Percentiles rank a stretch among this genome's conserved stretches.
Conservation (phyloP, 2,329 filamentous ascomycete species). For the Fusarium proliferatum region DNA sequence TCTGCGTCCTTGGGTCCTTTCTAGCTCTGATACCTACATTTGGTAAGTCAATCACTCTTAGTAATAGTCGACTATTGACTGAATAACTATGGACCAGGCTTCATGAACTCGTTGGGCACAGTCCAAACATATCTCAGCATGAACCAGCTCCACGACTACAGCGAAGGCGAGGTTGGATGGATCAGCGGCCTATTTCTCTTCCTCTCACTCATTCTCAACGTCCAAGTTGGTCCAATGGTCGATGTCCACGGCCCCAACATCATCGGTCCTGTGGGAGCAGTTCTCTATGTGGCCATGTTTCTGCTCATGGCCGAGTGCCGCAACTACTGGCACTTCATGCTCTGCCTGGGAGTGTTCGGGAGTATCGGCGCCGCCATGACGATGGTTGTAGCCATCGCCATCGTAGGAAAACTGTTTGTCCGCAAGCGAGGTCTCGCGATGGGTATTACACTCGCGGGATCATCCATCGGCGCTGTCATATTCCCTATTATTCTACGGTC, state of each 20-base stretch:
- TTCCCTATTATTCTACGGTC: constrained; percentile 50
- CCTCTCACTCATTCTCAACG: constrained; percentile 56
- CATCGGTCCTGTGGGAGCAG: constrained; percentile 52
- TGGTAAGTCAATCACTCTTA: constrained; percentile 14
- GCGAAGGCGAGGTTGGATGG: constrained; percentile 60
- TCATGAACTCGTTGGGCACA: constrained; percentile 61
- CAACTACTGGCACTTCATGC: constrained; percentile 61
- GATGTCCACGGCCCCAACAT: constrained; percentile 58
- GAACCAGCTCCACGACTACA: constrained; percentile 57
- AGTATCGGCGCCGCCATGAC: constrained; percentile 55
- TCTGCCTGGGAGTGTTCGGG: constrained; percentile 56
- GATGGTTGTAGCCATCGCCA: constrained; percentile 49
- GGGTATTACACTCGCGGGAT: constrained; percentile 42
- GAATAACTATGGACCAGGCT: constrained; percentile 48
- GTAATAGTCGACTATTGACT: no score
- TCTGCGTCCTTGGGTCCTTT: constrained; percentile 42
- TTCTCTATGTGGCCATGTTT: constrained; percentile 53
- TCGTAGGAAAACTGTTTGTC: constrained; percentile 48
- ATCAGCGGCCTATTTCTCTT: constrained; percentile 60
- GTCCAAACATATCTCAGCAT: constrained; percentile 59
- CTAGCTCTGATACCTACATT: constrained; percentile 39
- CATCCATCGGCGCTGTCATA: constrained; percentile 47
- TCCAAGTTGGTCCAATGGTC: constrained; percentile 61
- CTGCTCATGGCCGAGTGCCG: constrained; percentile 59
- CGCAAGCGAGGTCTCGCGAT: constrained; percentile 42